These are phyloP conservation scores for Zopfia rhizophila DNA, from an alignment of 2,329 filamentous ascomycete species.

Conservation along the genomic window DNA sequence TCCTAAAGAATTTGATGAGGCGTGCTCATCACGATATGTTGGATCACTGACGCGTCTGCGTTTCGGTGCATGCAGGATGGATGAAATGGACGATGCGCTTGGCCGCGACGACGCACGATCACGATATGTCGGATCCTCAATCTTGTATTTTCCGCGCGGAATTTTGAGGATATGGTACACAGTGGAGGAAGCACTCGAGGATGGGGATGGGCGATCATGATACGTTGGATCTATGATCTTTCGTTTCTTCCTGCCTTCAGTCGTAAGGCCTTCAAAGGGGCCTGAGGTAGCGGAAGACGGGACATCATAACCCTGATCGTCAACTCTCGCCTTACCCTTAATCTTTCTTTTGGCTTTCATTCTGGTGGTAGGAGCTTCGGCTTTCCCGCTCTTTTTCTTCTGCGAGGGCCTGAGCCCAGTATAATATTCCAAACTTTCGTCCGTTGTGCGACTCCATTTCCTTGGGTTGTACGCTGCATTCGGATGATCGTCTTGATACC, in stretches of 20 bases:
- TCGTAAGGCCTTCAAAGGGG: background rate
- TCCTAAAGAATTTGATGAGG: too few relatives aligned
- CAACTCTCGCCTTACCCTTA: constrained; percentile 5
- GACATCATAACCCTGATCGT: background rate
- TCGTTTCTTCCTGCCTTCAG: background rate
- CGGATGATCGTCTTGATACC: constrained; percentile 10
- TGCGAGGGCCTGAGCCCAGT: background rate
- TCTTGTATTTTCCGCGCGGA: background rate
- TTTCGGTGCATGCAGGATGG: too few relatives aligned
- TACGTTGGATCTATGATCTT: background rate
- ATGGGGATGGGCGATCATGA: background rate
- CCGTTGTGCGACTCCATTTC: constrained; percentile 9
- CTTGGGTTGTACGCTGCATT: constrained; percentile 17
- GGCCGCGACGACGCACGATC: too few relatives aligned
- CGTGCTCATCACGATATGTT: too few relatives aligned
- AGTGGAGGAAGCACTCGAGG: too few relatives aligned
- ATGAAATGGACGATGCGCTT: too few relatives aligned
- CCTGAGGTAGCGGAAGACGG: background rate
- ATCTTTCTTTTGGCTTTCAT: constrained; percentile 2
- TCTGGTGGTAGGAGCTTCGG: background rate
- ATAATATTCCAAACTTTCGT: constrained; percentile 18
- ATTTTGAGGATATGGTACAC: background rate
- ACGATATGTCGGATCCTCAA: too few relatives aligned
- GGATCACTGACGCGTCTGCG: too few relatives aligned
- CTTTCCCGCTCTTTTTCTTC: constrained; percentile 1